Base-by-base conservation (phyloP, 768 basidiomycete species). In the Tylopilus sp. region DNA sequence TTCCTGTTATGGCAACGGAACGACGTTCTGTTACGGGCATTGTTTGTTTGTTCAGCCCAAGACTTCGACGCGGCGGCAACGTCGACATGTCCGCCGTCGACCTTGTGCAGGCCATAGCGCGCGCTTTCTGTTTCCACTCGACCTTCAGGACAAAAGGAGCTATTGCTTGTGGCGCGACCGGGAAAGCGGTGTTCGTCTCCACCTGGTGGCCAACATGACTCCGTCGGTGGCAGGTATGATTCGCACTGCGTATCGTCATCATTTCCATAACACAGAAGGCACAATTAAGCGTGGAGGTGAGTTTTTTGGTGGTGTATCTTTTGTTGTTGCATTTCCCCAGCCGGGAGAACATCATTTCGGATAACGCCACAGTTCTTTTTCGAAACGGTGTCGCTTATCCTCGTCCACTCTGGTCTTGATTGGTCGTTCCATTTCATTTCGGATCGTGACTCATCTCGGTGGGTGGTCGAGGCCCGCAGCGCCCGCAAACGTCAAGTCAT, bases 171-270 rank as follows among this genome's bases (percentile, higher is more conserved):
- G 3, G 40, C 26, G 29, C 33, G 31, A 6, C 21, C 24, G 22
- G 19, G 33, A 43, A 6, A 33, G 25, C 42, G 19, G 34, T 44
- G 22, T 52, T 49, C 45, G 45, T 61, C 42, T 56, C 34, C 26
- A 34, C 55, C 42, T 52, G 46, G 30, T 37, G 19, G 24, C 4
- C 31, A n/a, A n/a, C n/a, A n/a, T n/a, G n/a, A n/a, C n/a, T n/a
- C n/a, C n/a, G n/a, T n/a, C n/a, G n/a, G n/a, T n/a, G n/a, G n/a
- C n/a, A n/a, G n/a, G n/a, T n/a, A n/a, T 11, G 34, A 16, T 10
- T 49, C 22, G 8, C 13, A 12, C 24, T 46, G 43, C n/a, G 50
- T 63, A 46, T 60, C 61, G 63, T 65, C 56, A 65, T 43, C 12
- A 33, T 44, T 60, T 53, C 53, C 55, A 54, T 46, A 53, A 53